Percentiles rank a stretch among this genome's conserved stretches.
These are phyloP conservation scores for Beauveria sp. DNA, from an alignment of 2,329 filamentous ascomycete species.

Conservation along the genomic window DNA sequence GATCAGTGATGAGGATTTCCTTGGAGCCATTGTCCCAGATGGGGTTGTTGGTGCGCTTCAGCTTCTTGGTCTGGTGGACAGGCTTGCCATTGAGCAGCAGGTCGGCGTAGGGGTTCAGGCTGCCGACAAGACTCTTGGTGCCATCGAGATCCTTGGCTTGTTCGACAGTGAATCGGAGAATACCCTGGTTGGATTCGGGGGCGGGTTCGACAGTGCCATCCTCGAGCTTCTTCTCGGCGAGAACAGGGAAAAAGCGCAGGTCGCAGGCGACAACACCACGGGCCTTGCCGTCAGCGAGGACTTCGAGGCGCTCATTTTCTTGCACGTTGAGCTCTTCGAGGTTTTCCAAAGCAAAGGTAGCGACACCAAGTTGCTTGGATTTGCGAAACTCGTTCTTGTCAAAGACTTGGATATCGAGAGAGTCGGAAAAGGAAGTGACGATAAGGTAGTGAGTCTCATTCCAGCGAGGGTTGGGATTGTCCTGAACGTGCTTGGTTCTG, in stretches of 20 bases:
- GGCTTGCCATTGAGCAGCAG: conserved; percentile 89
- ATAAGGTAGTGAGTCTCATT: conserved; percentile 96
- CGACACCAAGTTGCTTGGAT: conserved; percentile 86
- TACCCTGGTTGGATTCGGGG: conserved; percentile 87
- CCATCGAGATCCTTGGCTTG: conserved; percentile 94
- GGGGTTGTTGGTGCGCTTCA: conserved; percentile 95
- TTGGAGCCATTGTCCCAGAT: conserved; percentile 92
- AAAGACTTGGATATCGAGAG: conserved; percentile 74
- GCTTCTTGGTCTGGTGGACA: conserved; percentile 78
- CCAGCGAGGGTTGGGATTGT: conserved; percentile 84
- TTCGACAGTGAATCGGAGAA: conserved; percentile 85
- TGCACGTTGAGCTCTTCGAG: conserved; percentile 69
- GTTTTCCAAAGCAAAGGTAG: conserved; percentile 77
- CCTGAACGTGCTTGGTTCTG: conserved; percentile 78
- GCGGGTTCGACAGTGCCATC: conserved; percentile 74
- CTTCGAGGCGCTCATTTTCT: conserved; percentile 78
- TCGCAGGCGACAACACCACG: conserved; percentile 75
- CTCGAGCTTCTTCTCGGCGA: conserved; percentile 61
- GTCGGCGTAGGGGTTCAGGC: conserved; percentile 77
- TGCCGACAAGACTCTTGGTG: conserved; percentile 83
- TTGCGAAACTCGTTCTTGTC: conserved; percentile 96
- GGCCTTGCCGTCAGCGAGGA: conserved; percentile 75
- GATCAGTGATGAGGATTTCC: conserved; percentile 90
- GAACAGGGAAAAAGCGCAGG: conserved; percentile 89
- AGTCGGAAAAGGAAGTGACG: conserved; percentile 81